Conservation (phyloP, 2,329 filamentous ascomycete genomes). For the Camillea tinctor region DNA sequence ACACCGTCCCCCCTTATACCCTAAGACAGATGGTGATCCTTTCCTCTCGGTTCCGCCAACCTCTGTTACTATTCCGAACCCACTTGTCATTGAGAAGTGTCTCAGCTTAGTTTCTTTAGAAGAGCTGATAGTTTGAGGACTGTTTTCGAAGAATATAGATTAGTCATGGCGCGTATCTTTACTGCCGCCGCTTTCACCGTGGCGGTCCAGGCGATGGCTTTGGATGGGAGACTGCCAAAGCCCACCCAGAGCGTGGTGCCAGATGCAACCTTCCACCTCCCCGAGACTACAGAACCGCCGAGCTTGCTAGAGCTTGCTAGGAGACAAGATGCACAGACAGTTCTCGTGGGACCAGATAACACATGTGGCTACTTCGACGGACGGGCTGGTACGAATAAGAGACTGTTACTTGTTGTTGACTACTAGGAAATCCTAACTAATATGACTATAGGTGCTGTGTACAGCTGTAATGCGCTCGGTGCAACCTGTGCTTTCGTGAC, state of each 20-base stretch:
- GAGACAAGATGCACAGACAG: constrained; percentile 33
- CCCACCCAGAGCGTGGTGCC: constrained; percentile 36
- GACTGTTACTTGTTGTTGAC: no score
- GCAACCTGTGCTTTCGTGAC: constrained; percentile 43
- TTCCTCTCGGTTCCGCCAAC: constrained; percentile 9
- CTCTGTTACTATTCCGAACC: constrained; percentile 5
- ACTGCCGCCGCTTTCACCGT: constrained; percentile 32
- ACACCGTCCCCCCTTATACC: constrained; percentile 3
- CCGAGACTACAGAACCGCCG: constrained; percentile 43
- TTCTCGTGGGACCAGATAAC: constrained; percentile 48
- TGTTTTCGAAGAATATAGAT: not conserved
- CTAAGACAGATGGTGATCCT: constrained; percentile 6
- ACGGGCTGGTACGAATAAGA: constrained; percentile 32
- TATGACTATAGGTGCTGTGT: constrained; percentile 35
- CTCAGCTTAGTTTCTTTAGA: constrained; percentile 6
- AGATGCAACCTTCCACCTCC: constrained; percentile 35
- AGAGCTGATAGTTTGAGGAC: constrained; percentile 4
- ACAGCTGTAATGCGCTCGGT: constrained; percentile 35
- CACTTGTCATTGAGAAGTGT: constrained; percentile 1
- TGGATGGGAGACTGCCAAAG: constrained; percentile 31
- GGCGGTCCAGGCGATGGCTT: constrained; percentile 35
- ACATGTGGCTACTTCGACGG: constrained; percentile 51
- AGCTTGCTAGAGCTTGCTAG: constrained; percentile 34
- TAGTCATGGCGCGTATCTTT: constrained; percentile 26
- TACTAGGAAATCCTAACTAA: not conserved